phyloP scores from a whole-genome alignment of 805 yeast species.

The Candida montana region DNA sequence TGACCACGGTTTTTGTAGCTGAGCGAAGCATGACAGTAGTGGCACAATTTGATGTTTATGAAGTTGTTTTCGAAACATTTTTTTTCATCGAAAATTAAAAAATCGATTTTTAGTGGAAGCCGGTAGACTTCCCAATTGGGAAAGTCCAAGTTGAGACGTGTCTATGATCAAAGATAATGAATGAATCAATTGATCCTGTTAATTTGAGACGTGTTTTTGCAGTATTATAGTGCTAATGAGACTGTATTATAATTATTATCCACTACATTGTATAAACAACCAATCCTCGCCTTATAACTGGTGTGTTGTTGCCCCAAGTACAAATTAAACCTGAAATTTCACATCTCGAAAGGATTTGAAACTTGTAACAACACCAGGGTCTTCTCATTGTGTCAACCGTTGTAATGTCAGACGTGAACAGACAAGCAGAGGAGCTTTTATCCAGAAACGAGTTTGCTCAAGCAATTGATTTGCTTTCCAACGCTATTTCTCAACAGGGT shows the following conservation, averaged over 20 bases:
- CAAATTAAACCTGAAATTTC: too few relatives aligned
- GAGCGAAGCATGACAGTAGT: slow-evolving; percentile 21
- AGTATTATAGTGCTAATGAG: too few relatives aligned
- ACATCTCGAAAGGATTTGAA: too few relatives aligned
- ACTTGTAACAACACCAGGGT: too few relatives aligned
- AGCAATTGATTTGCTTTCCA: slow-evolving; percentile 3
- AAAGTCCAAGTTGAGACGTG: not conserved
- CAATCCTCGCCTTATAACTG: too few relatives aligned
- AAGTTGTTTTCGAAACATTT: not conserved
- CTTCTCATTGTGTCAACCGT: not conserved
- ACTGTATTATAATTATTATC: too few relatives aligned
- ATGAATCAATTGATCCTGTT: too few relatives aligned
- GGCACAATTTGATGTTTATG: not conserved
- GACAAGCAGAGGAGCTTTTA: slow-evolving; percentile 13
- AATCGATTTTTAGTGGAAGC: not conserved
- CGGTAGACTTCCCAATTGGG: slow-evolving; percentile 5
- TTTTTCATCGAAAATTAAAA: not conserved
- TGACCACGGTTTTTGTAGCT: slow-evolving; percentile 28
- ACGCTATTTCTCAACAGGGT: slow-evolving; percentile 7
- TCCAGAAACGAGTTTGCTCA: not conserved
- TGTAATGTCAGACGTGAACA: slow-evolving; percentile 10
- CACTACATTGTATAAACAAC: too few relatives aligned
- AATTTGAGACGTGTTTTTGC: too few relatives aligned
- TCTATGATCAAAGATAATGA: too few relatives aligned
- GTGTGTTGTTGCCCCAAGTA: too few relatives aligned